A percentile compares a stretch with the other conserved stretches of the same genome.
These are phyloP conservation scores for Globisporangium viniferum DNA, from an alignment of 352 stramenopile genomes.

Conservation along the genomic window DNA sequence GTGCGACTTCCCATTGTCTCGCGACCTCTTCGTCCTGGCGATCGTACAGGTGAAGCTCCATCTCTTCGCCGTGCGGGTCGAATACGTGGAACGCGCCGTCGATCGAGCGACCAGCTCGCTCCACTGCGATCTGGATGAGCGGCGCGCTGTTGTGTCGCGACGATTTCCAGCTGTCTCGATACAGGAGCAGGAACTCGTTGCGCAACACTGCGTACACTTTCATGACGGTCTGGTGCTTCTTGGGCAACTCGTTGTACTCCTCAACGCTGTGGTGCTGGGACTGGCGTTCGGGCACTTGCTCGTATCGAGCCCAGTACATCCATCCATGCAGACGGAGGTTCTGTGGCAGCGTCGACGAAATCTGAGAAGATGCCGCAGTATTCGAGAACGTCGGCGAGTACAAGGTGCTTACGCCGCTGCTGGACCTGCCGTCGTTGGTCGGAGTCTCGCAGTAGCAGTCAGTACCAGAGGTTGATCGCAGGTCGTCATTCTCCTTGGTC, in stretches of 20 bases:
- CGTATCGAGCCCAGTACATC: constrained; percentile 42
- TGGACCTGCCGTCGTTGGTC: neutral
- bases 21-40: constrained; percentile 29
- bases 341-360: constrained; percentile 9
- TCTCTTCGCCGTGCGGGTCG: constrained; percentile 32
- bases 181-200: constrained; percentile 45
- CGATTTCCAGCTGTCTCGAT: constrained; percentile 26
- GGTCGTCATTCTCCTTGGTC: constrained; percentile 13
- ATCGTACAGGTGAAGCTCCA: constrained; percentile 46
- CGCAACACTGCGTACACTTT: constrained; percentile 43
- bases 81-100: constrained; percentile 31
- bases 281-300: constrained; percentile 7
- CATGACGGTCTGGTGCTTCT: constrained; percentile 25
- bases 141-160: constrained; percentile 19
- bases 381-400: constrained; percentile 9
- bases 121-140: constrained; percentile 45
- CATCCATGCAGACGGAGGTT: constrained; percentile 30
- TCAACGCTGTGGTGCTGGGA: neutral
- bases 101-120: constrained; percentile 15
- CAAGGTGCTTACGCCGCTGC: constrained; percentile 7
- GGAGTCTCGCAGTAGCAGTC: neutral
- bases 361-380: neutral
- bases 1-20: constrained; percentile 38
- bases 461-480: constrained; percentile 7
- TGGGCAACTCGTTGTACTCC: neutral